Evolutionary conservation across 169 alveolate genomes (phyloP).

Genomic region (Theileria parva): DNA sequence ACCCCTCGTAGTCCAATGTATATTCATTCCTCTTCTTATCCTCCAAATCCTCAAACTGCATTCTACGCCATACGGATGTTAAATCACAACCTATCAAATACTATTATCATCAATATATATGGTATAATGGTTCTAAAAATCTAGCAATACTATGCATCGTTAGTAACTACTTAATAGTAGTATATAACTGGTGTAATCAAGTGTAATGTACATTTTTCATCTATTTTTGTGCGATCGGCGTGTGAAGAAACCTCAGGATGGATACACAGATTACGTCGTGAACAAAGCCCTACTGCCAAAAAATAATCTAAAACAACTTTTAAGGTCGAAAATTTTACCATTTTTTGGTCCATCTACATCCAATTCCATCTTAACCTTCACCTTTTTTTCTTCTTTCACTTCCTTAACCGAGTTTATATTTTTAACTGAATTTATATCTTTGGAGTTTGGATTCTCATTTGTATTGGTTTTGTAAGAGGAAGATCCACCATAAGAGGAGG

Average conservation of each 20-base stretch:
- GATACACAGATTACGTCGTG: conserved; percentile 91
- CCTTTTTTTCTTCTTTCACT: neutral
- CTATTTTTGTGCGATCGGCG: conserved; percentile 90
- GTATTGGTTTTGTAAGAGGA: neutral
- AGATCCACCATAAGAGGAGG: conserved; percentile 13
- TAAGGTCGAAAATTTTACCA: neutral
- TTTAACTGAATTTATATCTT: neutral
- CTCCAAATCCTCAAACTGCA: conserved; percentile 56
- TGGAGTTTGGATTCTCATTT: conserved; percentile 7
- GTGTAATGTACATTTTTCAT: conserved; percentile 77
- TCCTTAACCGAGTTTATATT: neutral
- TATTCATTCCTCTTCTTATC: conserved; percentile 35
- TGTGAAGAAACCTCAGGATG: conserved; percentile 85
- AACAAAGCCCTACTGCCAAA: conserved; percentile 86
- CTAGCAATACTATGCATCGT: too few species aligned
- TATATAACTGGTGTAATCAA: too few species aligned
- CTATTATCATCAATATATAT: too few species aligned
- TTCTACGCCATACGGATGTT: conserved; percentile 72
- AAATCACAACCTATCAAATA: conserved; percentile 60
- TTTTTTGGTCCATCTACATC: neutral
- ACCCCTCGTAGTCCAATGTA: conserved; percentile 57
- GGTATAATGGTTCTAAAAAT: too few species aligned
- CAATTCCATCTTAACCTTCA: neutral
- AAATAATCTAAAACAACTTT: conserved; percentile 39
- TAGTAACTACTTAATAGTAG: too few species aligned